Evolutionary conservation across 345 rosid species (phyloP), one percentile per base, ranked within the genome.

Genomic region (Salix suchowensis): DNA sequence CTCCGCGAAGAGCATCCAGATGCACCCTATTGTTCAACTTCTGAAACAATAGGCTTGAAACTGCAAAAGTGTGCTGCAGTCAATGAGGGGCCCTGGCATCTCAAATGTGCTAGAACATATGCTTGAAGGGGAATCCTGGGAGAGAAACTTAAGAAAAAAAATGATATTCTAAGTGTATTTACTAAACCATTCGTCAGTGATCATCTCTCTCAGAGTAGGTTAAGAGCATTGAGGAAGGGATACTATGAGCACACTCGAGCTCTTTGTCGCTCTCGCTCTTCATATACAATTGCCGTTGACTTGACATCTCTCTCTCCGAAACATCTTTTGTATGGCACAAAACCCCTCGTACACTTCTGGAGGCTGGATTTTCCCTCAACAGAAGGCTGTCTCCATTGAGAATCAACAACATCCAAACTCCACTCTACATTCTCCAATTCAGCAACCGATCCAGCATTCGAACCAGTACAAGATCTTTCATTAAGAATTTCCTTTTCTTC

Each of bases 311-410:
- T 81, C 58, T 87, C 91, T 2, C 82, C 85, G 24, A 86, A 78
- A 80, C 94, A 91, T 82, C 97, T 88, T 86, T 89, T 91, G 82
- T 88, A 88, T n/a, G 93, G 91, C 54, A 86, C 88, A 68, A 88
- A 89, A 44, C 92, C 94, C 75, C 74, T 84, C 6, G 26, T 40
- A 50, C 4, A 26, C 68, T 76, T 74, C 7, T 50, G 69, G 5
- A 71, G 55, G 40, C 71, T 73, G 24, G 19, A 19, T 70, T 65
- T 72, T 65, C 66, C 75, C 62, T 52, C 64, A 12, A 65, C 76
- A 65, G 16, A 70, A 67, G 75, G 39, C 60, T 65, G 78, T 67
- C 50, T 78, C 58, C 78, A 36, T 36, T 77, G 65, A 40, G 88
- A 88, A 79, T 82, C 88, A 2, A 67, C 87, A 2, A 71, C 68